These are phyloP conservation scores for Brassica incana DNA, from an alignment of 345 rosid genomes.

Conservation along the genomic window DNA sequence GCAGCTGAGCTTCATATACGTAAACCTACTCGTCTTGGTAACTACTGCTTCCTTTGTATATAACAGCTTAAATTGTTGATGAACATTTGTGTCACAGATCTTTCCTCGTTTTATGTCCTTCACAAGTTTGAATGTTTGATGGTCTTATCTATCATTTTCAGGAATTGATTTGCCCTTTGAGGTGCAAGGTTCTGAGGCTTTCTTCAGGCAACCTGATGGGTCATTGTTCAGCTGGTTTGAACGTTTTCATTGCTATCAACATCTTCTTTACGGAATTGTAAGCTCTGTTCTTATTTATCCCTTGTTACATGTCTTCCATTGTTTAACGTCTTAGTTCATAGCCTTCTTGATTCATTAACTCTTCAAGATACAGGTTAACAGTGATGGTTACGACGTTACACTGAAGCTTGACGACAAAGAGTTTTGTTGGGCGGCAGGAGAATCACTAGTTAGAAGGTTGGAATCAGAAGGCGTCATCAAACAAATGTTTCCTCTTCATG, in stretches of 20 bases:
- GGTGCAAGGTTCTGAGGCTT: slow-evolving; percentile 77
- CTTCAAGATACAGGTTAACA: slow-evolving; percentile 54
- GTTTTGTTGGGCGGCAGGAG: slow-evolving; percentile 65
- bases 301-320: background rate
- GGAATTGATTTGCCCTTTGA: slow-evolving; percentile 93
- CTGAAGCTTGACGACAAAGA: slow-evolving; percentile 53
- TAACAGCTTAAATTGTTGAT: background rate
- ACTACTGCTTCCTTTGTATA: background rate
- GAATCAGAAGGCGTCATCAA: slow-evolving; percentile 68
- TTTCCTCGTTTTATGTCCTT: slow-evolving; percentile 3
- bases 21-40: slow-evolving; percentile 79
- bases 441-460: slow-evolving; percentile 64
- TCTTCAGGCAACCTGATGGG: slow-evolving; percentile 79
- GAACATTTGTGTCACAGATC: background rate
- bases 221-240: slow-evolving; percentile 89
- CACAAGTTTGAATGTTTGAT: background rate
- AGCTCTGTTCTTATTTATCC: slow-evolving; percentile 25
- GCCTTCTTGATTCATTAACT: slow-evolving; percentile 7
- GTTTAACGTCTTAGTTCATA: slow-evolving; percentile 6
- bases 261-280: slow-evolving; percentile 69
- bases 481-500: slow-evolving; percentile 81
- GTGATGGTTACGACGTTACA: slow-evolving; percentile 34
- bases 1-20: slow-evolving; percentile 77
- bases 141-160: slow-evolving; percentile 36
- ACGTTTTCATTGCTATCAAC: slow-evolving; percentile 73